phyloP scores from a whole-genome alignment of 495 filamentous ascomycete genomes.

The Lichenothelia convexa region DNA sequence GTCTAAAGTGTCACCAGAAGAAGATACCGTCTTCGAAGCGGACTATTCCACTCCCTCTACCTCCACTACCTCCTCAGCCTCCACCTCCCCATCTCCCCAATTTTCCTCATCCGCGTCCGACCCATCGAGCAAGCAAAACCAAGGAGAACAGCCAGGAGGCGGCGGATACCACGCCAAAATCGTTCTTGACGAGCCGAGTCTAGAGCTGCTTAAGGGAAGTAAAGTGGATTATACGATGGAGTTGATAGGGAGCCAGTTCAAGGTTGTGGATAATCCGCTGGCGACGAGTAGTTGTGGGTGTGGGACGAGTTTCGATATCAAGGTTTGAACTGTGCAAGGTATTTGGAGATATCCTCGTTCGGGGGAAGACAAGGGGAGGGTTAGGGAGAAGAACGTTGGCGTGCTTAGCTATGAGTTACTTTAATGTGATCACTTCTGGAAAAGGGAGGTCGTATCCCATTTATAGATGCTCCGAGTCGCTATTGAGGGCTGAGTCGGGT shows the following conservation, averaged over 20 bases:
- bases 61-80: not conserved
- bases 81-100: not conserved
- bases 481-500: no score
- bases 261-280: conserved; percentile 78
- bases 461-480: no score
- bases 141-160: conserved; percentile 2
- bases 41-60: conserved; percentile 1
- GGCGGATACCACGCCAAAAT: conserved; percentile 51
- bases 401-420: no score
- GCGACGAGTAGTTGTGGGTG: conserved; percentile 93
- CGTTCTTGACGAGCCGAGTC: conserved; percentile 70
- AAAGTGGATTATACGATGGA: conserved; percentile 93
- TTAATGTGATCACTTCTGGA: no score
- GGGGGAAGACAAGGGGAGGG: no score
- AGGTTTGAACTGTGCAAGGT: conserved; percentile 27
- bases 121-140: conserved; percentile 10
- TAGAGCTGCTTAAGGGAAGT: conserved; percentile 80
- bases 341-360: no score
- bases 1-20: conserved; percentile 40
- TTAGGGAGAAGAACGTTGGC: no score
- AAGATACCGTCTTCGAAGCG: conserved; percentile 51
- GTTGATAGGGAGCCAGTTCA: conserved; percentile 94
- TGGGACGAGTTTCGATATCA: conserved; percentile 95
- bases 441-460: no score
- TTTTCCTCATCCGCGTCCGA: not conserved